A percentile compares a stretch with the other conserved stretches of the same genome.
Conservation (phyloP, 2,329 filamentous ascomycete genomes). For the Celoporthe dispersa region DNA sequence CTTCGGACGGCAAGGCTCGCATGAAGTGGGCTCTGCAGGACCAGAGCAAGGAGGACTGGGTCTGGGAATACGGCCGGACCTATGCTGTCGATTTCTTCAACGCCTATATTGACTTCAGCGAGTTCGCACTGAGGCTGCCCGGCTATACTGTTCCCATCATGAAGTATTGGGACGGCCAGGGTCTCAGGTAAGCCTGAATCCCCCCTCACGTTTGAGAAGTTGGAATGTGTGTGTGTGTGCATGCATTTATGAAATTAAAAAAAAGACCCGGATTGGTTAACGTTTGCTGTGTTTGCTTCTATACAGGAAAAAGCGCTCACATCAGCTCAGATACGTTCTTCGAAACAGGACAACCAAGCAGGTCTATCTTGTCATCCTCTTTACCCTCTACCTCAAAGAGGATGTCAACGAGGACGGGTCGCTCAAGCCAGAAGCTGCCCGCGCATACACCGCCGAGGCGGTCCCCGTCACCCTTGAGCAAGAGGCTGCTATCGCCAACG, state of each 20-base stretch:
- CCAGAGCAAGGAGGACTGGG: slow-evolving; percentile 55
- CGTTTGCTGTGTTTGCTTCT: slow-evolving; percentile 26
- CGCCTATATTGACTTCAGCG: slow-evolving; percentile 83
- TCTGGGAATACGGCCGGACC: slow-evolving; percentile 57
- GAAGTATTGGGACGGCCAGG: slow-evolving; percentile 80
- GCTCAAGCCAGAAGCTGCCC: slow-evolving; percentile 49
- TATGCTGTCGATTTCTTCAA: slow-evolving; percentile 79
- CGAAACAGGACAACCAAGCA: slow-evolving; percentile 77
- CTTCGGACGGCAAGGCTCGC: slow-evolving; percentile 55
- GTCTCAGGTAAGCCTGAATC: slow-evolving; percentile 60
- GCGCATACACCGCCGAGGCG: slow-evolving; percentile 32
- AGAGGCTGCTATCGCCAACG: slow-evolving; percentile 33
- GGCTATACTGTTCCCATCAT: slow-evolving; percentile 75
- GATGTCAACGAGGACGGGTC: slow-evolving; percentile 64
- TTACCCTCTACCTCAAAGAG: slow-evolving; percentile 75
- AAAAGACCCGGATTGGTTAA: slow-evolving; percentile 31
- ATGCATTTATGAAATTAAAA: slow-evolving; percentile 34
- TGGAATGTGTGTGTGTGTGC: slow-evolving; percentile 14
- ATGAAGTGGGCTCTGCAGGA: slow-evolving; percentile 62
- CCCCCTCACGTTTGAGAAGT: slow-evolving; percentile 30
- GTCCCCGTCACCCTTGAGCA: slow-evolving; percentile 38
- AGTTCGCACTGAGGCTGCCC: slow-evolving; percentile 72
- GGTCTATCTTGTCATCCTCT: slow-evolving; percentile 79
- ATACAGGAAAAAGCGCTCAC: slow-evolving; percentile 64
- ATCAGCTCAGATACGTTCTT: slow-evolving; percentile 88